These are phyloP conservation scores for Auriscalpium orientale DNA, from an alignment of 768 basidiomycete genomes.

Conservation along the genomic window DNA sequence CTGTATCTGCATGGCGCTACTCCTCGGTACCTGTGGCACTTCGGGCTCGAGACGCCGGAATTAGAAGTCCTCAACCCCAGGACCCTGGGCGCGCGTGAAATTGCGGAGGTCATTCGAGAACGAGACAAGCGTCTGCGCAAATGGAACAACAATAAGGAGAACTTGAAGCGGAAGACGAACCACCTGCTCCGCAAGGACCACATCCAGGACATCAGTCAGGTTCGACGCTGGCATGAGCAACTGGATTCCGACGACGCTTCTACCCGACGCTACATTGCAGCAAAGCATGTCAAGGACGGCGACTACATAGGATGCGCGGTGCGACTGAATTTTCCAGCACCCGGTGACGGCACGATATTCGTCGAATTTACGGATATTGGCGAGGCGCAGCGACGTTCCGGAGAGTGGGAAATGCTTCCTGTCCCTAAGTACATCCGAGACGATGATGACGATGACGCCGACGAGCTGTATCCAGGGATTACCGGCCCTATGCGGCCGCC, in stretches of 20 bases:
- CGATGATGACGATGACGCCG: background rate
- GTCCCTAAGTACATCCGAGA: background rate
- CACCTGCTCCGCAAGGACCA: background rate
- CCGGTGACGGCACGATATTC: background rate
- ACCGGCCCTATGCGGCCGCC: background rate
- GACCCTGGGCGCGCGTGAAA: background rate
- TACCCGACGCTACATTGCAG: background rate
- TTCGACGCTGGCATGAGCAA: background rate
- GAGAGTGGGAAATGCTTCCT: background rate
- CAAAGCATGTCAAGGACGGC: background rate
- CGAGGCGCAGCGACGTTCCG: background rate
- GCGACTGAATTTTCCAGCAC: background rate
- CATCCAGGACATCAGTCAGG: background rate
- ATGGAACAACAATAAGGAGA: background rate
- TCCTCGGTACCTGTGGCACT: background rate
- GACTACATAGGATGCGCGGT: background rate
- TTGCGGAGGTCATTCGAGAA: background rate
- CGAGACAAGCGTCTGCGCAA: background rate
- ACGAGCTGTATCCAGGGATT: no score
- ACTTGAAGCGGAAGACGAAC: background rate
- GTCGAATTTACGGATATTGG: background rate
- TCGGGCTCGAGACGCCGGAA: background rate
- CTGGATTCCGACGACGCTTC: background rate
- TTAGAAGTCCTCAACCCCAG: background rate
- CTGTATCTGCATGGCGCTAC: background rate